Evolutionary conservation across 2,329 filamentous ascomycete genomes (phyloP), one percentile per base, ranked within the genome.

Genomic region (Stromatinia cepivora): DNA sequence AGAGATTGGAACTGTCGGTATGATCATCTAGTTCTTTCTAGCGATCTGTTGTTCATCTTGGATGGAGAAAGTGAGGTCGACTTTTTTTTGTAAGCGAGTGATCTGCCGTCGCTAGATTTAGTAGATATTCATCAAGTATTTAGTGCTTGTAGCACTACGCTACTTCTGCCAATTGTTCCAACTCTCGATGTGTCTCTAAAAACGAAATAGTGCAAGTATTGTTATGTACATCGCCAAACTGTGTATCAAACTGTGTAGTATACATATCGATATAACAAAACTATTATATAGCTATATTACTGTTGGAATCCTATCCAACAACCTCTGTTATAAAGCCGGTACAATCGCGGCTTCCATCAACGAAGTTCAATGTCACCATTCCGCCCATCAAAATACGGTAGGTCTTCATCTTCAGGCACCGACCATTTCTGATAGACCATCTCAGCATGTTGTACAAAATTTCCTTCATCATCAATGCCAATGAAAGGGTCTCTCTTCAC

Each of bases 391-490:
- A 5, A 17, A 42, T 52, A 28, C 9, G 31, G 17, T 22, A 28
- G 22, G 17, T 56, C 28, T 25, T 48, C 20, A 17, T 48, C 31
- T 56, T 64, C 58, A 54, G 66, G 66, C 8, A 69, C 66, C 36
- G 58, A 20, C 58, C 66, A 69, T n/a, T 57, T 64, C 15, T 69
- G 66, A 56, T 69, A 56, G 48, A 69, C 58, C 31, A 64, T 69
- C 42, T 69, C 66, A 6, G 28, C 50, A 28, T n/a, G 15, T 39
- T 69, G 58, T 10, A 69, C 58, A 36, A 42, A 50, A n/a, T 64
- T 5, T 6, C 66, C 66, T 36, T 69, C 58, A 17, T 39, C 9
- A 48, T 69, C 66, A 1, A n/a, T 39, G 8, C 15, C 36, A 17
- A 64, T 50, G 13, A 69, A n/a, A 5, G 58, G 58, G 4, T 56